Evolutionary conservation across 495 filamentous ascomycete species (phyloP), one percentile per base, ranked within the genome.

Genomic region (Podospora pseudocomata): DNA sequence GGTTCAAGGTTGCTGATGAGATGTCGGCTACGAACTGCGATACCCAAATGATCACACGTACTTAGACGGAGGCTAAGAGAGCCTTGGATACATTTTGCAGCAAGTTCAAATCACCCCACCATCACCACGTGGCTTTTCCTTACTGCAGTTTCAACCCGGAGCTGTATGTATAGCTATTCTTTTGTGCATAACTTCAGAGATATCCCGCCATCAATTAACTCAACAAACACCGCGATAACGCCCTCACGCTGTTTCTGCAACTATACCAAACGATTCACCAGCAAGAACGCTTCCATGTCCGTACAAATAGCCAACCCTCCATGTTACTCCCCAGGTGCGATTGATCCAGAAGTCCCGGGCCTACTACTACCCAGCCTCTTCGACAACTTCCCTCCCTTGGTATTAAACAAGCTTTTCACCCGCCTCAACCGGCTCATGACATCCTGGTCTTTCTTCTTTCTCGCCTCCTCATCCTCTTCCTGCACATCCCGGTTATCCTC

Each of bases 341-440:
- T 69, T 32, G 72, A 74, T 63, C 74, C 70, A 23, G 72, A 63
- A 20, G 76, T 76, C 23, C 76, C 76, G 15, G 76, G 76, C 66
- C 76, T 28, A 65, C 73, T 74, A 49, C 39, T 18, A 5, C 39
- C 39, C 54, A 34, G 23, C 20, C 64, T 68, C 66, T 72, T 73
- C 73, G 68, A 71, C 44, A 80, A 64, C 72, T 81, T 86, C 68
- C 78, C 81, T 19, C 76, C 74, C 23, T 86, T 87, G 13, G 80
- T 81, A 68, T 86, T 83, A 68, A 88, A 88, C 62, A 86, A 70
- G 62, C 81, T 86, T 77, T 87, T 88, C 18, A 88, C 84, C 68
- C 81, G 78, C 70, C 83, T 78, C 68, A 87, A 70, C 58, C 83
- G 72, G 34, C 81, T 80, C 83, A 85, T 87, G 63, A 86, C 74